Evolutionary conservation across 176 grass and related monocot species (phyloP).

Genomic region (Ananas comosus): DNA sequence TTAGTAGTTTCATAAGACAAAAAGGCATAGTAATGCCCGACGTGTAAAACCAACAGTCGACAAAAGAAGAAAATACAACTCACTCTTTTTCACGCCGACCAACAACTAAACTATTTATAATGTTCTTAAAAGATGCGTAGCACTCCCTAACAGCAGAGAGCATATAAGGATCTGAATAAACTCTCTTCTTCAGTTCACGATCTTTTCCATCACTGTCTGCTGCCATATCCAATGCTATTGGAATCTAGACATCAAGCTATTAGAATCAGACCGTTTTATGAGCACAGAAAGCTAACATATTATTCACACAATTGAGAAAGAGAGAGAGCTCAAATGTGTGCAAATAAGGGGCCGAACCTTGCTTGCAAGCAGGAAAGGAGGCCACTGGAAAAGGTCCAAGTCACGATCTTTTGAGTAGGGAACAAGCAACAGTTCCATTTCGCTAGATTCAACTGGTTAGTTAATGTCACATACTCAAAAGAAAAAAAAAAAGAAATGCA

Average conservation of each 20-base stretch:
- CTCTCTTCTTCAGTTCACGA: constrained; percentile 72
- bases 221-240: constrained; percentile 94
- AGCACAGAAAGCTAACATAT: constrained; percentile 11
- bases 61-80: constrained; percentile 15
- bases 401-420: constrained; percentile 77
- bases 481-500: neutral
- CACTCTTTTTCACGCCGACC: constrained; percentile 48
- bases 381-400: constrained; percentile 81
- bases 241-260: constrained; percentile 52
- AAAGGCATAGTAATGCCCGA: constrained; percentile 17
- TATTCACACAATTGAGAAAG: neutral
- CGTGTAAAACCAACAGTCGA: neutral
- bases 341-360: constrained; percentile 33
- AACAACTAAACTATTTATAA: constrained; percentile 66
- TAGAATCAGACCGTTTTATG: constrained; percentile 4
- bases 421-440: constrained; percentile 90
- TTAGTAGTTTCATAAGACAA: constrained; percentile 2
- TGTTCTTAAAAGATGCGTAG: constrained; percentile 80
- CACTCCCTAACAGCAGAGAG: constrained; percentile 81
- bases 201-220: constrained; percentile 84
- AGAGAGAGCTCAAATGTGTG: neutral
- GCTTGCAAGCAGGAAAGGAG: constrained; percentile 93
- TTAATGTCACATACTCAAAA: constrained; percentile 2
- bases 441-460: constrained; percentile 28
- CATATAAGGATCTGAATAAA: constrained; percentile 64